Evolutionary conservation across 2,329 filamentous ascomycete species (phyloP).

Genomic region (Epichloe bromicola): DNA sequence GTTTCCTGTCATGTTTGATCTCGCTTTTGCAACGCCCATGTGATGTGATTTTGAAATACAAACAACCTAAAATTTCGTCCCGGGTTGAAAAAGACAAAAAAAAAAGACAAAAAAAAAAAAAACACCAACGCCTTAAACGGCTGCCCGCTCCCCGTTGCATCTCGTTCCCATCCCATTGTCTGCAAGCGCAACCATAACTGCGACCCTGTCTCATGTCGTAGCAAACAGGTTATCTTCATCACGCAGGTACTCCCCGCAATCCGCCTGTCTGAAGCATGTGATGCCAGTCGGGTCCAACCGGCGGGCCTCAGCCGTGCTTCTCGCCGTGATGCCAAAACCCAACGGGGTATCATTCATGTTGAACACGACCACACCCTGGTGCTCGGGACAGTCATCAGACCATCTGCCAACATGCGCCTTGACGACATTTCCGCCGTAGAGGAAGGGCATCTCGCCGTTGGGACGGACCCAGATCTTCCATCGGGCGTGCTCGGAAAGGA

Average conservation of each 20-base stretch:
- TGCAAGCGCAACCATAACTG: too few species aligned
- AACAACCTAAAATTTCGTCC: not conserved
- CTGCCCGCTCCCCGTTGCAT: not conserved
- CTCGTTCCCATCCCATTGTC: not conserved
- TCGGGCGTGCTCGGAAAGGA: conserved; percentile 80
- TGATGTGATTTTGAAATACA: not conserved
- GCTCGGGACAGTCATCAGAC: conserved; percentile 86
- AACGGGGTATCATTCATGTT: conserved; percentile 88
- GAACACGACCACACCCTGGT: conserved; percentile 81
- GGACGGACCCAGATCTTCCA: conserved; percentile 97
- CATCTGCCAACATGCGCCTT: conserved; percentile 60
- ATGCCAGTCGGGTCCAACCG: conserved; percentile 83
- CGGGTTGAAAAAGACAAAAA: not conserved
- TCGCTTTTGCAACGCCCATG: not conserved
- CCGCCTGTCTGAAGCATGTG: conserved; percentile 80
- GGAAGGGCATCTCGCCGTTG: conserved; percentile 94
- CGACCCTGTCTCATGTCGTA: not conserved
- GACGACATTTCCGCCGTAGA: conserved; percentile 86
- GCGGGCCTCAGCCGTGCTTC: conserved; percentile 71
- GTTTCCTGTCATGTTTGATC: not conserved
- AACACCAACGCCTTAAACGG: not conserved
- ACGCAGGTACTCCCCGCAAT: conserved; percentile 87
- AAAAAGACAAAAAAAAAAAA: not conserved
- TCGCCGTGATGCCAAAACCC: conserved; percentile 86
- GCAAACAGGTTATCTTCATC: conserved; percentile 57